These are phyloP conservation scores for Salvia sclarea DNA, from an alignment of 305 asterid genomes.

Conservation along the genomic window DNA sequence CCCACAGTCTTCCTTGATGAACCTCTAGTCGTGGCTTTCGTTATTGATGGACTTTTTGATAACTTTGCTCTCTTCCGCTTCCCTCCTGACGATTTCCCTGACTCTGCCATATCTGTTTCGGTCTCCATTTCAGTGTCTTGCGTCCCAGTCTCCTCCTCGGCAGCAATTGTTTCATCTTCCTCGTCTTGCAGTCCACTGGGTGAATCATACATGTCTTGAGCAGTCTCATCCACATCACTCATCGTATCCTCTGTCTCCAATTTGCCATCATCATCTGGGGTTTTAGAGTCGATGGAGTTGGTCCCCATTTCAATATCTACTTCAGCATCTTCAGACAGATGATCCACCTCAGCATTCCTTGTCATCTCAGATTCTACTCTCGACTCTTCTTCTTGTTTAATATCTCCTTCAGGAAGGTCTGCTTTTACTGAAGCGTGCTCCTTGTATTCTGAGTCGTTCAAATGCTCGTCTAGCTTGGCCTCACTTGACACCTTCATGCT, in stretches of 20 bases:
- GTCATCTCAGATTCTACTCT: constrained; percentile 37
- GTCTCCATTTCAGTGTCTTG: constrained; percentile 82
- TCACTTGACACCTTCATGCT: constrained; percentile 33
- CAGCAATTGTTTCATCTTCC: constrained; percentile 57
- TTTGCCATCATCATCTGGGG: constrained; percentile 39
- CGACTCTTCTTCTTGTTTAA: constrained; percentile 37
- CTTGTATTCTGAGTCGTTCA: constrained; percentile 28
- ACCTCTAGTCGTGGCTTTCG: constrained; percentile 51
- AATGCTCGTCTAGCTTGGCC: constrained; percentile 33
- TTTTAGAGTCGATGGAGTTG: constrained; percentile 32
- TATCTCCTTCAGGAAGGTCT: constrained; percentile 35
- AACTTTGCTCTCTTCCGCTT: constrained; percentile 74
- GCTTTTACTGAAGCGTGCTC: constrained; percentile 35
- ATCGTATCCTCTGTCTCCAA: constrained; percentile 48
- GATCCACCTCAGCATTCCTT: constrained; percentile 29
- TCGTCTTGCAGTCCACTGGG: constrained; percentile 51
- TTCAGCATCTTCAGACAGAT: constrained; percentile 40
- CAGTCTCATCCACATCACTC: constrained; percentile 51
- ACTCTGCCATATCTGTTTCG: constrained; percentile 68
- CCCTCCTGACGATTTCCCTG: constrained; percentile 59
- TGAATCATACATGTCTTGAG: constrained; percentile 52
- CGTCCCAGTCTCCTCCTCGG: constrained; percentile 61
- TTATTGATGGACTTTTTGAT: constrained; percentile 46
- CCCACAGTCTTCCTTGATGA: constrained; percentile 57
- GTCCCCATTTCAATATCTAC: constrained; percentile 36